Evolutionary conservation across 805 yeast species (phyloP).

Genomic region (Kazachstania bromeliacearum): DNA sequence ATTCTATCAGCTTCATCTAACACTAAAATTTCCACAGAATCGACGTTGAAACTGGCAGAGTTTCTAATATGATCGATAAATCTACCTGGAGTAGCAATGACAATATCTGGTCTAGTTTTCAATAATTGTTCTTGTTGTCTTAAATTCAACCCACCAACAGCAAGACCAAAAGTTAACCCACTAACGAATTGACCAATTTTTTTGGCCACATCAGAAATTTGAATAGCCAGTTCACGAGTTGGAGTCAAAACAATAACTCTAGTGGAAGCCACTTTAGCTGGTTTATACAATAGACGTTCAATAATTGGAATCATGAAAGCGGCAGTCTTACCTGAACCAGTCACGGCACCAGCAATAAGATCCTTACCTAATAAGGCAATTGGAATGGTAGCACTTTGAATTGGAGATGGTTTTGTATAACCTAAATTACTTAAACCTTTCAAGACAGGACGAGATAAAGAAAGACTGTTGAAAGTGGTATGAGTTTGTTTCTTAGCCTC

Average conservation of each 20-base stretch:
- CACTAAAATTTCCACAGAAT: constrained; percentile 82
- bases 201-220: constrained; percentile 87
- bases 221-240: constrained; percentile 96
- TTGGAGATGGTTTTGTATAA: constrained; percentile 83
- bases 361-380: constrained; percentile 90
- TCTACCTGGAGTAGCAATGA: constrained; percentile 98
- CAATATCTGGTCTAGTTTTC: constrained; percentile 88
- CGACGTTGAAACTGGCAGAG: constrained; percentile 87
- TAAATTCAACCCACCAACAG: constrained; percentile 95
- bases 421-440: constrained; percentile 76
- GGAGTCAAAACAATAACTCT: constrained; percentile 89
- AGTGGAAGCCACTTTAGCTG: constrained; percentile 76
- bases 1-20: constrained; percentile 98
- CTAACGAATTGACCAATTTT: constrained; percentile 70
- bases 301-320: constrained; percentile 95
- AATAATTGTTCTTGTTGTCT: constrained; percentile 94
- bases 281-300: constrained; percentile 84
- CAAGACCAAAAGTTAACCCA: constrained; percentile 79
- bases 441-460: constrained; percentile 81
- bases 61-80: constrained; percentile 94
- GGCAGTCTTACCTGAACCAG: constrained; percentile 99
- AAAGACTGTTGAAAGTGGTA: constrained; percentile 62
- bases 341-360: constrained; percentile 97
- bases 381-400: constrained; percentile 90
- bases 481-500: constrained; percentile 46